These are phyloP conservation scores for Syzygium syzygioides DNA, from an alignment of 441 rosid species.

Conservation along the genomic window DNA sequence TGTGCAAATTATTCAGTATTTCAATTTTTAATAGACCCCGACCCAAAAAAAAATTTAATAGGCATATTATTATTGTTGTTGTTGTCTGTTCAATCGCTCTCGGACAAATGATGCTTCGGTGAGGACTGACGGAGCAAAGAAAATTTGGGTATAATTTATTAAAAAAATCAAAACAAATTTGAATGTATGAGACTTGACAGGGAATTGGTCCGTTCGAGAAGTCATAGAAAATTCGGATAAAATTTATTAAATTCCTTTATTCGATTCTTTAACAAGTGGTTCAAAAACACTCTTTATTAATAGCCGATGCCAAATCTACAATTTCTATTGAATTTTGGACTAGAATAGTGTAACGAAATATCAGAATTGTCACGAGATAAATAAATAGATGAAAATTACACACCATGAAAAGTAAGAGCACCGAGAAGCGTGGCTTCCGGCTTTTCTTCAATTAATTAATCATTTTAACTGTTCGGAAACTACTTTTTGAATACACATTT, in stretches of 20 bases:
- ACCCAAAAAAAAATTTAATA: neutral
- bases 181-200: neutral
- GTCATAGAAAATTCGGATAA: neutral
- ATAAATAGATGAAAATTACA: neutral
- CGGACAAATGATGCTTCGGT: neutral
- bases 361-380: neutral
- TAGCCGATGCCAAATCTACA: neutral
- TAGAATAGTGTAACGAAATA: neutral
- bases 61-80: neutral
- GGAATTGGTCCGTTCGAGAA: neutral
- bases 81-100: neutral
- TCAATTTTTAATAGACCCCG: neutral
- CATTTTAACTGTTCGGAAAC: neutral
- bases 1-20: neutral
- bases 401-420: neutral
- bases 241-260: neutral
- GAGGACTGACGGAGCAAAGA: neutral
- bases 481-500: neutral
- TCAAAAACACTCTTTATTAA: neutral
- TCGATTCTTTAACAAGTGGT: neutral
- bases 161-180: neutral
- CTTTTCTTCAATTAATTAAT: neutral
- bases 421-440: neutral
- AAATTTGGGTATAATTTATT: neutral
- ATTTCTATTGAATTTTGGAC: neutral